Conservation (phyloP, 192 early-diverging fungal species). For the Gryganskiella cystojenkinii region DNA sequence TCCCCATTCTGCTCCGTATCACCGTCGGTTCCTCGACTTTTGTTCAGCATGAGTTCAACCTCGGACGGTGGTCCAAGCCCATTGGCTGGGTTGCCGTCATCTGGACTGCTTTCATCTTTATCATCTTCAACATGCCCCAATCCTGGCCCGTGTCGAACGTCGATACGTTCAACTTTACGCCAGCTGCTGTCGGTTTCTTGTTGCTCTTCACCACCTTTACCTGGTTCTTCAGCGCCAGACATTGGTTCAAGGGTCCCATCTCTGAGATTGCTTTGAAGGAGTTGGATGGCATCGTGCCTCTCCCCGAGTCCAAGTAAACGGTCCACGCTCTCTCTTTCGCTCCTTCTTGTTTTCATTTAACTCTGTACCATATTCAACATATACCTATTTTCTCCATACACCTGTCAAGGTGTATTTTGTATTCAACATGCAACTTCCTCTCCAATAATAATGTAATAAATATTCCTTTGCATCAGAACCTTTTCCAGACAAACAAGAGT, state of each 20-base stretch:
- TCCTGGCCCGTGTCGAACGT: constrained; percentile 32
- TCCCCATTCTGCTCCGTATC: constrained; percentile 46
- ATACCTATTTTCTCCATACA: too few relatives aligned
- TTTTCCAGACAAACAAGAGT: too few relatives aligned
- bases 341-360: neutral
- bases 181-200: constrained; percentile 46
- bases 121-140: constrained; percentile 50
- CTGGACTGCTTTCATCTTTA: constrained; percentile 53
- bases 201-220: constrained; percentile 36
- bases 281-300: constrained; percentile 11
- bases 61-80: constrained; percentile 25
- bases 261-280: constrained; percentile 33
- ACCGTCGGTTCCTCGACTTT: constrained; percentile 36
- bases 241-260: constrained; percentile 46
- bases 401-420: too few relatives aligned
- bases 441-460: too few relatives aligned
- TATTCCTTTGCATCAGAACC: too few relatives aligned
- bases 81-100: constrained; percentile 36
- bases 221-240: constrained; percentile 42
- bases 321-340: neutral
- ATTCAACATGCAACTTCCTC: too few relatives aligned
- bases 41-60: constrained; percentile 42
- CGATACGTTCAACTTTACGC: constrained; percentile 48
- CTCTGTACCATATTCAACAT: too few relatives aligned
- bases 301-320: constrained; percentile 1